A percentile compares a stretch with the other conserved stretches of the same genome.
Conservation (phyloP, 768 basidiomycete species). For the Trametes gibbosa region DNA sequence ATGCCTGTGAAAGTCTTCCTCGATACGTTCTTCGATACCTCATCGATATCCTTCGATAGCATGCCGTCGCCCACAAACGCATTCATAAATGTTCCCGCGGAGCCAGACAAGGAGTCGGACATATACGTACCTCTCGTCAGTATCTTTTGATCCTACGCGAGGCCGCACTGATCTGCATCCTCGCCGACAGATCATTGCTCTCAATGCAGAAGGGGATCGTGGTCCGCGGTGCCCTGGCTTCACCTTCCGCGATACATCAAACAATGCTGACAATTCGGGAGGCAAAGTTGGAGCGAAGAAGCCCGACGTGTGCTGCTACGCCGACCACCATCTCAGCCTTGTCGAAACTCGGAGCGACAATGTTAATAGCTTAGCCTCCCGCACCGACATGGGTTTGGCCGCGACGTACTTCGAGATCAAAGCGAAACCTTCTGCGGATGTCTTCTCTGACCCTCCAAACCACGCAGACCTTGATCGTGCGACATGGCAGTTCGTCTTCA, state of each 20-base stretch:
- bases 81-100: not conserved
- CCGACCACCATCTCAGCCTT: not conserved
- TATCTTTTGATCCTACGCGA: not conserved
- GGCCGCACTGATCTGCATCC: not conserved
- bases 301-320: constrained; percentile 10
- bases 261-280: not conserved
- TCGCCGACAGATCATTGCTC: not conserved
- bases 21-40: not conserved
- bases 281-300: not conserved
- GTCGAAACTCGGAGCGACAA: not conserved
- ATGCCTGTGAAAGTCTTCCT: constrained; percentile 12
- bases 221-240: not conserved
- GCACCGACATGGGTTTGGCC: constrained; percentile 1
- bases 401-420: constrained; percentile 15
- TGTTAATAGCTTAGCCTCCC: not conserved
- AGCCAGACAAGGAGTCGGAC: not conserved
- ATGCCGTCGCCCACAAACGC: not conserved
- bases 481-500: not conserved
- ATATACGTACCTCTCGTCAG: not conserved
- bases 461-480: not conserved
- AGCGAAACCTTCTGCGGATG: not conserved
- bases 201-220: not conserved
- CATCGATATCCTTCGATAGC: not conserved
- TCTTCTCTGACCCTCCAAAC: constrained; percentile 8
- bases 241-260: not conserved